A percentile compares a stretch with the other conserved stretches of the same genome.
Conservation (phyloP, 495 filamentous ascomycete genomes). For the Daldinia loculata region DNA sequence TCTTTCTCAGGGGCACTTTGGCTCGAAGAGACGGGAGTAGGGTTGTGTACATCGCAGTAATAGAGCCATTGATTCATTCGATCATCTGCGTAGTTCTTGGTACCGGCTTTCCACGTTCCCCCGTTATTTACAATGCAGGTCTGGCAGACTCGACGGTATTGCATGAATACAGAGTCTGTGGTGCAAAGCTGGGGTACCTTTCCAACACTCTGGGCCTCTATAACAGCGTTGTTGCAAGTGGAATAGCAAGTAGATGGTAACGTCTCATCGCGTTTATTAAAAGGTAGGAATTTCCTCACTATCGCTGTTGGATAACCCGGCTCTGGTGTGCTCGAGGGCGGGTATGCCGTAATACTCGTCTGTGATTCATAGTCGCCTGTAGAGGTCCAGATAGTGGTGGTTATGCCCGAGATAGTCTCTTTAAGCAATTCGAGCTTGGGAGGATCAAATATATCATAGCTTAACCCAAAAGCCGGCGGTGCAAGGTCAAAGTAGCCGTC, state of each 20-base stretch:
- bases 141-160: slow-evolving; percentile 50
- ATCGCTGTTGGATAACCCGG: slow-evolving; percentile 17
- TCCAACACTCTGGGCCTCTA: slow-evolving; percentile 59
- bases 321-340: slow-evolving; percentile 36
- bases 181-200: slow-evolving; percentile 59
- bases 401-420: slow-evolving; percentile 2
- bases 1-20: slow-evolving; percentile 27
- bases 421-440: slow-evolving; percentile 22
- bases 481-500: slow-evolving; percentile 71
- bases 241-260: slow-evolving; percentile 60
- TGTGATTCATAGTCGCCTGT: slow-evolving; percentile 61
- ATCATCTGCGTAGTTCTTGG: slow-evolving; percentile 37
- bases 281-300: slow-evolving; percentile 12
- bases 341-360: slow-evolving; percentile 51
- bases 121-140: slow-evolving; percentile 44
- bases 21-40: slow-evolving; percentile 9
- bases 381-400: slow-evolving; percentile 44
- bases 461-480: slow-evolving; percentile 68
- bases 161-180: slow-evolving; percentile 51
- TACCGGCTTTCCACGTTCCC: slow-evolving; percentile 24
- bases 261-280: slow-evolving; percentile 50
- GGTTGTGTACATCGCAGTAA: slow-evolving; percentile 43
- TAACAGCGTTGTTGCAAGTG: slow-evolving; percentile 59
- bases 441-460: slow-evolving; percentile 64
- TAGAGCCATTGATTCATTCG: slow-evolving; percentile 35